Percentiles rank a stretch among this genome's conserved stretches.
Evolutionary conservation across 1,284 basidiomycete genomes (phyloP).

Genomic region (Athelia sp.): DNA sequence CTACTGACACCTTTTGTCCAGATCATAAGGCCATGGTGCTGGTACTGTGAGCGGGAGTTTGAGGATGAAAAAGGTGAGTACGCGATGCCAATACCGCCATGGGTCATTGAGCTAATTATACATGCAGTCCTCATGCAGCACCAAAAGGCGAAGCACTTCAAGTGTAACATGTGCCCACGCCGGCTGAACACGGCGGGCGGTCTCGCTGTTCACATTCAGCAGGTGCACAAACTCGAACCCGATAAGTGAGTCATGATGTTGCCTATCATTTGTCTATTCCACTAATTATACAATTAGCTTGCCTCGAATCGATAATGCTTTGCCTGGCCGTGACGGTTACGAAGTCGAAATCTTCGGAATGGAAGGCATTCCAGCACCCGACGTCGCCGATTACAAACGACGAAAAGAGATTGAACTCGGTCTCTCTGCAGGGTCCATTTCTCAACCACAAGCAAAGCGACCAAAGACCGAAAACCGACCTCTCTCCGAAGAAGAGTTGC

Average conservation of each 20-base stretch:
- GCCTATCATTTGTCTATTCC: too few species aligned
- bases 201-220: slow-evolving; percentile 97
- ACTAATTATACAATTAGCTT: too few species aligned
- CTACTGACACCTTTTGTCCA: slow-evolving; percentile 24
- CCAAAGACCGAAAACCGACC: slow-evolving; percentile 82
- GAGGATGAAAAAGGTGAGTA: slow-evolving; percentile 90
- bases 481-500: slow-evolving; percentile 80
- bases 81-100: neutral
- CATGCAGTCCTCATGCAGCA: slow-evolving; percentile 92
- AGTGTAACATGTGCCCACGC: slow-evolving; percentile 93
- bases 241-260: slow-evolving; percentile 89
- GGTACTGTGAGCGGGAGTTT: slow-evolving; percentile 99
- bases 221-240: slow-evolving; percentile 97
- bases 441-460: slow-evolving; percentile 73
- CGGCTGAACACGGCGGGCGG: slow-evolving; percentile 96
- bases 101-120: slow-evolving; percentile 7
- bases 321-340: slow-evolving; percentile 95
- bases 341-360: slow-evolving; percentile 99
- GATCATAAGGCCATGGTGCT: slow-evolving; percentile 92
- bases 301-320: slow-evolving; percentile 89
- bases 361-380: slow-evolving; percentile 95
- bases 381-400: slow-evolving; percentile 92
- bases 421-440: slow-evolving; percentile 74
- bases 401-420: slow-evolving; percentile 91
- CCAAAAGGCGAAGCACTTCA: slow-evolving; percentile 99